phyloP scores from a whole-genome alignment of 225 moss, liverwort and hornwort genomes.

The Rhytidiadelphus loreus region DNA sequence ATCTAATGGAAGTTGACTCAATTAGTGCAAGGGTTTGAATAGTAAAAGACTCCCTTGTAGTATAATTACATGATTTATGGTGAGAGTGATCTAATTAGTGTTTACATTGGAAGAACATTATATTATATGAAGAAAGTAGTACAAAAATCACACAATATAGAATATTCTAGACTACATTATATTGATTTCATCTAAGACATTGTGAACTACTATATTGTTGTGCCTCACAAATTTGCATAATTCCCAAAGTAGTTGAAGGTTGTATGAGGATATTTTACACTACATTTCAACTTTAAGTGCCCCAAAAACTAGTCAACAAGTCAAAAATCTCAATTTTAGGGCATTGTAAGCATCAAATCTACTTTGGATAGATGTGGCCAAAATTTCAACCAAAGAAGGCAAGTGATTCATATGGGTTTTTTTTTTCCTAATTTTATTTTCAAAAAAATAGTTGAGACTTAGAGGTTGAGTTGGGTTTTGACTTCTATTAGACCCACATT shows the following conservation, averaged over 20 bases:
- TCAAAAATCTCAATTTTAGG: no score
- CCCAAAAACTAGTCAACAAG: accelerated
- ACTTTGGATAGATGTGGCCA: accelerated
- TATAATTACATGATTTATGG: background rate
- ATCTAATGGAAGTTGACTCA: background rate
- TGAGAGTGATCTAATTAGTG: no score
- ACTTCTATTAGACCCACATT: no score
- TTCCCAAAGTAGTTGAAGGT: background rate
- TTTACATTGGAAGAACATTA: background rate
- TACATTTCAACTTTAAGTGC: accelerated
- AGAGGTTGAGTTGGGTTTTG: no score
- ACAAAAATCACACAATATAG: background rate
- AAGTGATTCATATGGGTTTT: accelerated
- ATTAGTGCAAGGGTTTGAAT: background rate
- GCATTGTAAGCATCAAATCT: background rate
- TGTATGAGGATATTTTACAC: accelerated
- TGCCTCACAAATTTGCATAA: background rate
- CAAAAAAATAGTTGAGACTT: background rate
- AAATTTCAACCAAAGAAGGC: accelerated
- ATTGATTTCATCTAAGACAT: background rate
- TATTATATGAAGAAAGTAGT: background rate
- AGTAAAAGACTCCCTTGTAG: accelerated
- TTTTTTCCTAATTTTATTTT: background rate
- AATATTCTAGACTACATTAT: accelerated
- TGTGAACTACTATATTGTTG: no score